phyloP scores from a whole-genome alignment of 495 filamentous ascomycete species.

The Penicillium lagena region DNA sequence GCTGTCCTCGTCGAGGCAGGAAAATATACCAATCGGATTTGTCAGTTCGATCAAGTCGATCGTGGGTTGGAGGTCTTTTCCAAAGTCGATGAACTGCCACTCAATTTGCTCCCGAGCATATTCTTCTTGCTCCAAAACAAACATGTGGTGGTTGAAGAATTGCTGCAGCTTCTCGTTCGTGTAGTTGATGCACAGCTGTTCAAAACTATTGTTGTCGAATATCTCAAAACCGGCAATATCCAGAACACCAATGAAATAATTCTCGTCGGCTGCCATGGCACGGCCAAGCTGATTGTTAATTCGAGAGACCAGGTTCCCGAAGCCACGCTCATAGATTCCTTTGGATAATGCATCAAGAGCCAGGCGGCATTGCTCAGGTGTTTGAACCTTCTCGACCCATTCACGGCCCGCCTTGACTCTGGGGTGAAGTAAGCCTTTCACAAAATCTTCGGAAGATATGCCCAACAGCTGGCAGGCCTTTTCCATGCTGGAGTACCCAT shows the following conservation, averaged over 20 bases:
- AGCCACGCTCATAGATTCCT: slow-evolving; percentile 93
- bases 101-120: slow-evolving; percentile 97
- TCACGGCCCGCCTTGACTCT: slow-evolving; percentile 91
- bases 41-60: slow-evolving; percentile 95
- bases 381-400: slow-evolving; percentile 97
- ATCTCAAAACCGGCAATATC: slow-evolving; percentile 99
- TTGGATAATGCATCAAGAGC: slow-evolving; percentile 90
- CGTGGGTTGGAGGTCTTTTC: slow-evolving; percentile 92
- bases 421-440: slow-evolving; percentile 84
- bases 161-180: slow-evolving; percentile 99
- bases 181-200: slow-evolving; percentile 99
- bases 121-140: slow-evolving; percentile 97
- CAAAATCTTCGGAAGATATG: slow-evolving; percentile 75
- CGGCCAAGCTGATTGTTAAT: slow-evolving; percentile 91
- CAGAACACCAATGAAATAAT: slow-evolving; percentile 92
- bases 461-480: slow-evolving; percentile 81
- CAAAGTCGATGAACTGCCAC: slow-evolving; percentile 99
- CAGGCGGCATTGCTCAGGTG: slow-evolving; percentile 89
- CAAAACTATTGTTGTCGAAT: slow-evolving; percentile 96
- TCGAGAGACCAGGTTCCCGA: slow-evolving; percentile 83
- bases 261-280: slow-evolving; percentile 72
- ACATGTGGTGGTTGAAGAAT: slow-evolving; percentile 99
- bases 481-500: slow-evolving; percentile 62
- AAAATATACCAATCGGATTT: slow-evolving; percentile 98
- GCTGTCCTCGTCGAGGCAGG: slow-evolving; percentile 94